phyloP scores from a whole-genome alignment of 768 basidiomycete genomes.

The Xanthoconium stramineum region DNA sequence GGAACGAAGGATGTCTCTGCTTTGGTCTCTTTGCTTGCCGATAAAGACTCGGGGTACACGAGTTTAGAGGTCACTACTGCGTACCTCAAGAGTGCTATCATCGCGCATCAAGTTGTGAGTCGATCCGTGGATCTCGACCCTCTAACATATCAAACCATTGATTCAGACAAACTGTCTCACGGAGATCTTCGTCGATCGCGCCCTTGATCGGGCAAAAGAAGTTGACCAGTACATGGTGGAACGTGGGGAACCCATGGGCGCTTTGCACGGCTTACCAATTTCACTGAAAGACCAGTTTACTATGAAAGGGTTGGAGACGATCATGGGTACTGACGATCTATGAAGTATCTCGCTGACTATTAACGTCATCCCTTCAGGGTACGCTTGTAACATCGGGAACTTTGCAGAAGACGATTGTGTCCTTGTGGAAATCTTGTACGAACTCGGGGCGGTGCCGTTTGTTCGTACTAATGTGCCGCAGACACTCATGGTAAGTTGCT shows the following conservation, averaged over 20 bases:
- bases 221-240: conserved; percentile 22
- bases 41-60: conserved; percentile 21
- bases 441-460: conserved; percentile 67
- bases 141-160: not conserved
- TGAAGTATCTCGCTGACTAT: not conserved
- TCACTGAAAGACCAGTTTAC: conserved; percentile 48
- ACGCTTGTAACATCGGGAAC: conserved; percentile 53
- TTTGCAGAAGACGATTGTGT: conserved; percentile 59
- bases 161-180: conserved; percentile 29
- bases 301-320: conserved; percentile 61
- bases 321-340: conserved; percentile 39
- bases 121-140: not conserved
- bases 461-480: conserved; percentile 78
- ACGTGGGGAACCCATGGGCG: conserved; percentile 32
- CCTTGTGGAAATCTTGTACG: conserved; percentile 61
- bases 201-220: conserved; percentile 25
- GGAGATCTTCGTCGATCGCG: conserved; percentile 26
- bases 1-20: conserved; percentile 24
- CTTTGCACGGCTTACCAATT: conserved; percentile 48
- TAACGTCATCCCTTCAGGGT: conserved; percentile 37
- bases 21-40: conserved; percentile 20
- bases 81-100: conserved; percentile 28
- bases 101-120: conserved; percentile 27
- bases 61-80: conserved; percentile 28
- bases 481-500: conserved; percentile 58